Percentiles rank a stretch among this genome's conserved stretches.
phyloP scores from a whole-genome alignment of 257 asterid species.

The Rhazya stricta region DNA sequence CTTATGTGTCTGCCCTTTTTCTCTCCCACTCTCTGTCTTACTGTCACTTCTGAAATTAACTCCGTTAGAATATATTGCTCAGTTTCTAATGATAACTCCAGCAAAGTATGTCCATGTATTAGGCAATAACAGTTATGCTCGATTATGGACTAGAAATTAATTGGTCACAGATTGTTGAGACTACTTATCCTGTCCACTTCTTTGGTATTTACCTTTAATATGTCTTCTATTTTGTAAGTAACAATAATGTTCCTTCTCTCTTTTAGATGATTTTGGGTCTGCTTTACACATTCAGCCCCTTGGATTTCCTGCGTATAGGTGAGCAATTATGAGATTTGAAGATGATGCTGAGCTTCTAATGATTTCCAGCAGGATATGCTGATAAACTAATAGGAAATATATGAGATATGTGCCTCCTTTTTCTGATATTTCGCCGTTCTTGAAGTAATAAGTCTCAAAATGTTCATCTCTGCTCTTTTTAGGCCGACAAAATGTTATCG shows the following conservation, averaged over 20 bases:
- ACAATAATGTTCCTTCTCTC: conserved; percentile 11
- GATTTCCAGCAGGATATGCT: neutral
- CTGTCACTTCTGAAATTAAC: neutral
- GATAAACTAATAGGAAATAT: neutral
- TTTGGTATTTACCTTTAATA: neutral
- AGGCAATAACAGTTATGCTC: neutral
- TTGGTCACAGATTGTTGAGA: neutral
- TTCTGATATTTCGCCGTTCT: neutral
- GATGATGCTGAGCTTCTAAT: neutral
- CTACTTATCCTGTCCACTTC: neutral
- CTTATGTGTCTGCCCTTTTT: conserved; percentile 8
- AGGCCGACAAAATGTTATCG: conserved; percentile 47
- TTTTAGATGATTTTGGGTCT: conserved; percentile 64
- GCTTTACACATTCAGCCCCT: conserved; percentile 56
- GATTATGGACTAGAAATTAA: neutral
- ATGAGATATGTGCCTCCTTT: neutral
- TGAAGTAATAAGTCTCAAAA: neutral
- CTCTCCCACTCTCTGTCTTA: neutral
- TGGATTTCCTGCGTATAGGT: conserved; percentile 69
- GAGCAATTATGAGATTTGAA: conserved; percentile 12
- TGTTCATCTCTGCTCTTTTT: conserved; percentile 15
- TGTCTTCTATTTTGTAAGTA: neutral
- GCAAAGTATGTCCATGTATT: neutral
- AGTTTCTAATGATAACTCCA: neutral
- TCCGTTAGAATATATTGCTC: neutral